phyloP scores from a whole-genome alignment of 1,284 basidiomycete species.

The Pseudozyma pruni region DNA sequence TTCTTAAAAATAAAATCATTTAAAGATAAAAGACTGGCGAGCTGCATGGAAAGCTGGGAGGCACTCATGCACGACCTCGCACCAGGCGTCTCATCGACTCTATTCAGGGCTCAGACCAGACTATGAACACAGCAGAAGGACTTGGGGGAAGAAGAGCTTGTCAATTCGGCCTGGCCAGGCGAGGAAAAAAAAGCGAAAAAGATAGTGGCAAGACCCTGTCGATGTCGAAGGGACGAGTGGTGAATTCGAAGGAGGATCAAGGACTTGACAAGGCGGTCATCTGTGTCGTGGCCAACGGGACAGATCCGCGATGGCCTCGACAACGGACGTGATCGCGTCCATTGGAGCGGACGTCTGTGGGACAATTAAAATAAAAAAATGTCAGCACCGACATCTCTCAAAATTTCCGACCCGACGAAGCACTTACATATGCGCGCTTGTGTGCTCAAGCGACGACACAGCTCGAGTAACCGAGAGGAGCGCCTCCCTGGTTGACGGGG shows the following conservation, averaged over 20 bases:
- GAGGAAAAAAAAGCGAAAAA: background rate
- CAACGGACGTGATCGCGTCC: constrained; percentile 10
- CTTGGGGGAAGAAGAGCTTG: too few species aligned
- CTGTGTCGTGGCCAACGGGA: constrained; percentile 14
- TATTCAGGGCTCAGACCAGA: too few species aligned
- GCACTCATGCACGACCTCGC: too few species aligned
- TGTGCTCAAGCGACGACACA: constrained; percentile 24
- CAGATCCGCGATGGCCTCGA: constrained; percentile 20
- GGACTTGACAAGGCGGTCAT: background rate
- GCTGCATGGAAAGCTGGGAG: too few species aligned
- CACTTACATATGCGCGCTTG: background rate
- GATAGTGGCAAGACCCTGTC: background rate
- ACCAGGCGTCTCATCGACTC: too few species aligned
- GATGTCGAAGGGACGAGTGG: background rate
- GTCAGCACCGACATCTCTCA: constrained; percentile 4
- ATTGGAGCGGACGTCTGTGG: background rate
- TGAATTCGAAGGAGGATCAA: constrained; percentile 4
- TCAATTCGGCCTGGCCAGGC: too few species aligned
- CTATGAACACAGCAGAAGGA: too few species aligned
- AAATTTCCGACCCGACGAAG: background rate
- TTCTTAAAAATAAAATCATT: too few species aligned
- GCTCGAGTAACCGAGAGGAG: constrained; percentile 22
- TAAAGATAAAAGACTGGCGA: too few species aligned
- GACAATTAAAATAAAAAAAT: background rate
- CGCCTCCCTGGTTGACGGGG: constrained; percentile 13